These are phyloP conservation scores for Didymella pinodella DNA, from an alignment of 2,329 filamentous ascomycete species.

Conservation along the genomic window DNA sequence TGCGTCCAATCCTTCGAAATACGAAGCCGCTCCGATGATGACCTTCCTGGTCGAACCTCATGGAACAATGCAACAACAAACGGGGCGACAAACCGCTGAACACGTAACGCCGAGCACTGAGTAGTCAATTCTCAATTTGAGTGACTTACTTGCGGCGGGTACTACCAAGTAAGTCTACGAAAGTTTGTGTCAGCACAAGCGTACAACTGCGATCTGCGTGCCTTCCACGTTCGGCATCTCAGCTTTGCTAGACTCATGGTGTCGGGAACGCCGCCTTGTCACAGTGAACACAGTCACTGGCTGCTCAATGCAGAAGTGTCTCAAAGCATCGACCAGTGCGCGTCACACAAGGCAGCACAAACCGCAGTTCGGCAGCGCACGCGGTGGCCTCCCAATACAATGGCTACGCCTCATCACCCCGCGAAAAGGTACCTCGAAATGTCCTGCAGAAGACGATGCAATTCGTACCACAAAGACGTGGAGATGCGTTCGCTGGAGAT, in stretches of 20 bases:
- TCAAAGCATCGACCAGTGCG: conserved; percentile 26
- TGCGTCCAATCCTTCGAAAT: background rate
- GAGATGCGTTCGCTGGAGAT: background rate
- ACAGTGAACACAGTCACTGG: conserved; percentile 19
- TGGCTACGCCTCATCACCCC: conserved; percentile 3
- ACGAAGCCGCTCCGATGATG: background rate
- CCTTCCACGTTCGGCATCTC: conserved; percentile 24
- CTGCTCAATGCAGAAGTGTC: conserved; percentile 27
- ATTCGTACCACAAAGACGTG: background rate
- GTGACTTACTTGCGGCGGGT: background rate
- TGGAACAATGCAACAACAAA: background rate
- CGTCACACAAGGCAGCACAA: conserved; percentile 30
- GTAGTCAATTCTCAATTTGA: background rate
- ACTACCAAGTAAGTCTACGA: background rate
- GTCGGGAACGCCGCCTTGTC: conserved; percentile 23
- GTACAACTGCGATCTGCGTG: conserved; percentile 22
- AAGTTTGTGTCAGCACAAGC: conserved; percentile 11
- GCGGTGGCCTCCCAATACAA: conserved; percentile 17
- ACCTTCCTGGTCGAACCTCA: background rate
- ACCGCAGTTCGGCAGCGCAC: conserved; percentile 27
- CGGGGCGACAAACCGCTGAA: background rate
- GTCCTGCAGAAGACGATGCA: background rate
- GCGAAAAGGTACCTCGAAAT: conserved; percentile 5
- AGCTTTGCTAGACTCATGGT: conserved; percentile 26
- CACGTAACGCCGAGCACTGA: conserved; percentile 3